Conservation (phyloP, 495 filamentous ascomycete genomes). For the Xylaria venustula region DNA sequence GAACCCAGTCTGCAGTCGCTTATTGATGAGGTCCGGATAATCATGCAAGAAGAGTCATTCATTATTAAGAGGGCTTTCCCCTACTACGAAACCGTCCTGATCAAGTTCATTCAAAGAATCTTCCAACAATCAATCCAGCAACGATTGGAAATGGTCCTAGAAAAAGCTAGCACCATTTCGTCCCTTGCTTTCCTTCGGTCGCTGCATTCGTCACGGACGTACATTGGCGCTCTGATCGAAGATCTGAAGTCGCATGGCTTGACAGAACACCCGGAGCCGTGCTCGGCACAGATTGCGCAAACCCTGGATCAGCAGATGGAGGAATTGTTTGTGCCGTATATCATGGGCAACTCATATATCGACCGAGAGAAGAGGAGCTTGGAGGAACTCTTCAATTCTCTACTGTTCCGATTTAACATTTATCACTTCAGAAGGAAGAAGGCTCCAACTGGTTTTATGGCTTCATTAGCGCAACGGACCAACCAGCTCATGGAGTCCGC, state of each 20-base stretch:
- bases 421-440: conserved; percentile 87
- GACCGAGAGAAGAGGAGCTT: conserved; percentile 87
- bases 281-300: conserved; percentile 80
- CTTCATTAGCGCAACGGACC: conserved; percentile 79
- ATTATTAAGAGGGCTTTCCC: conserved; percentile 96
- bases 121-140: conserved; percentile 99
- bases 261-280: conserved; percentile 90
- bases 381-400: conserved; percentile 87
- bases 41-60: conserved; percentile 94
- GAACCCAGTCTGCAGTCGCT: conserved; percentile 90
- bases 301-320: conserved; percentile 94
- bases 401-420: conserved; percentile 92
- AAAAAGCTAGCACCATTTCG: conserved; percentile 87
- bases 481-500: conserved; percentile 79
- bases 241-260: conserved; percentile 92
- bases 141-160: conserved; percentile 90
- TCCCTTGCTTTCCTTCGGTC: conserved; percentile 89
- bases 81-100: conserved; percentile 89
- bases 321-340: conserved; percentile 93
- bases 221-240: conserved; percentile 81
- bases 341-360: conserved; percentile 91
- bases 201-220: conserved; percentile 82
- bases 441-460: conserved; percentile 83
- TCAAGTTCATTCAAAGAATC: conserved; percentile 87
- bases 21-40: conserved; percentile 87